phyloP scores from a whole-genome alignment of 148 eudicot genomes.

The Rhododendron vialii region DNA sequence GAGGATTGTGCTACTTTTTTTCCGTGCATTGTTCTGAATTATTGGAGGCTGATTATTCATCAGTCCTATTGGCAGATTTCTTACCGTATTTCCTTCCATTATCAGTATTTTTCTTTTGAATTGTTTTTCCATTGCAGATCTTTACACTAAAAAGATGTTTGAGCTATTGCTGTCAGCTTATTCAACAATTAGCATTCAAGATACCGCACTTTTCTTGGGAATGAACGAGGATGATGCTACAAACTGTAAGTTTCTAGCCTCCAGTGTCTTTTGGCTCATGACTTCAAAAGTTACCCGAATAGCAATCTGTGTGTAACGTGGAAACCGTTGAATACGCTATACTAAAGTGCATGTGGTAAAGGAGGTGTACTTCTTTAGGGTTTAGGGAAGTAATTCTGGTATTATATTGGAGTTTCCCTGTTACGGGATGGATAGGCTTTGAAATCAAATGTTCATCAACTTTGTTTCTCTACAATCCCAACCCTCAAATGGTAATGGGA shows the following conservation, averaged over 20 bases:
- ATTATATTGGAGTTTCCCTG: background rate
- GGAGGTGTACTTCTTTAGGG: background rate
- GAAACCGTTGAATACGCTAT: background rate
- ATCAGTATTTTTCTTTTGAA: background rate
- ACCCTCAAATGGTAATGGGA: background rate
- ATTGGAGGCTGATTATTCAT: background rate
- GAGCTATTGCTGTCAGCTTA: conserved; percentile 73
- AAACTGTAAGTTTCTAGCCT: conserved; percentile 48
- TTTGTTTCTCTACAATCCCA: background rate
- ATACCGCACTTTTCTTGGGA: conserved; percentile 75
- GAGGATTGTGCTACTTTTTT: background rate
- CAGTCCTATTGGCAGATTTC: background rate
- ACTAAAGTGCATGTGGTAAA: background rate
- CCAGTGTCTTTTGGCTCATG: background rate
- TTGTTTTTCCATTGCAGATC: conserved; percentile 34
- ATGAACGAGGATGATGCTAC: conserved; percentile 74
- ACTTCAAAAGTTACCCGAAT: background rate
- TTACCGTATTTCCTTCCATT: background rate
- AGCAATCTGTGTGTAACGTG: background rate
- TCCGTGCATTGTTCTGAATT: background rate
- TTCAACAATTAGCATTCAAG: conserved; percentile 79
- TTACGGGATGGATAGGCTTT: background rate
- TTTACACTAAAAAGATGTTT: conserved; percentile 81
- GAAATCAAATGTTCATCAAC: background rate
- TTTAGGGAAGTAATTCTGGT: background rate